phyloP scores from a whole-genome alignment of 305 asterid species.

The Caryopteris hybrid region DNA sequence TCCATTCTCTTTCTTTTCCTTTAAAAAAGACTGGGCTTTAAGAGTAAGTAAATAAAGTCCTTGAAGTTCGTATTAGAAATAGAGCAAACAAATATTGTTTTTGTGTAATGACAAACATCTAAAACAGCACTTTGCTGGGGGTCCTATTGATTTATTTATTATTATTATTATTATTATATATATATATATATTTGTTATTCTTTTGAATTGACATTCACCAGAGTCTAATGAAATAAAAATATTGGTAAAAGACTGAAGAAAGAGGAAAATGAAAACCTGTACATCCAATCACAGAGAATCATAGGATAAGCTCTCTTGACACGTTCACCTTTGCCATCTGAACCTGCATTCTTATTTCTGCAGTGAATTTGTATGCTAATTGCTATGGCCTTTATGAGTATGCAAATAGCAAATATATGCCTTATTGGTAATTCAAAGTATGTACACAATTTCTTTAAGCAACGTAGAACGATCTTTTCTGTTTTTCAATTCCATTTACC shows the following conservation, averaged over 20 bases:
- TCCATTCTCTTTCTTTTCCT: not conserved
- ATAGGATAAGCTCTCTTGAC: not conserved
- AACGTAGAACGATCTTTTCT: too few relatives aligned
- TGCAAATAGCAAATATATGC: not conserved
- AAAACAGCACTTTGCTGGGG: not conserved
- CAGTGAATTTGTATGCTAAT: not conserved
- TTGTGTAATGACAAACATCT: not conserved
- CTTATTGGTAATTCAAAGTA: too few relatives aligned
- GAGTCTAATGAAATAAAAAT: not conserved
- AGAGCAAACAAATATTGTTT: not conserved
- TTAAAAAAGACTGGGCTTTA: not conserved
- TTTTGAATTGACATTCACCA: too few relatives aligned
- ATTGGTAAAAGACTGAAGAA: not conserved
- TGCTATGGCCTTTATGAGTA: not conserved
- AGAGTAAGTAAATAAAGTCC: not conserved
- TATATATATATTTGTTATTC: too few relatives aligned
- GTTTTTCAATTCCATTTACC: too few relatives aligned
- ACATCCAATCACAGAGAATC: not conserved
- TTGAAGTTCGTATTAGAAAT: not conserved
- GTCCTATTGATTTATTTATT: not conserved
- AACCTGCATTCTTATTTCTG: conserved; percentile 8
- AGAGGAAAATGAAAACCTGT: not conserved
- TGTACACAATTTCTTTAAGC: too few relatives aligned
- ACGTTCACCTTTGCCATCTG: not conserved
- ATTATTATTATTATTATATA: too few relatives aligned